Base-by-base conservation (phyloP, 202 grass and related monocot species). In the Carex sylvatica region DNA sequence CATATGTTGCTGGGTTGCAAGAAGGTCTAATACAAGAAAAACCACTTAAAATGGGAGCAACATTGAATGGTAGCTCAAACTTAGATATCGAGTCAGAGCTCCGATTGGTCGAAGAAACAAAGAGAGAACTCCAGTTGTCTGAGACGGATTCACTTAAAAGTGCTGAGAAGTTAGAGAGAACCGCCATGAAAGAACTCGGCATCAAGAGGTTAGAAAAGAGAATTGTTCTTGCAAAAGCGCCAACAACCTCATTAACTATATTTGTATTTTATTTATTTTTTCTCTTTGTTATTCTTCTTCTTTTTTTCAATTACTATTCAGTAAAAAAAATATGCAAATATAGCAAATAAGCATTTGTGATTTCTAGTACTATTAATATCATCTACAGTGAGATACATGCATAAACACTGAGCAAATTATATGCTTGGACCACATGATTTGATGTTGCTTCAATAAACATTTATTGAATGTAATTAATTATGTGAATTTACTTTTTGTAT, bases 51-150 rank as follows among this genome's bases (percentile, higher is more conserved):
- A 85, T 87, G 23, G 94, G 89, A 4, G 70, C 84, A 70, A 78
- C 88, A 4, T 84, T 94, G 42, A 68, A 78, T 9, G 87, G 85
- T 55, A 86, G 85, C 72, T 51, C 60, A 10, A 68, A 78, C 71
- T 82, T 97, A 15, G 94, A 97, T 81, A 84, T 97, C 26, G 89
- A 97, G 33, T 68, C 84, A 9, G 94, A 97, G 85, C 82, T 97
- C 9, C 44, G 40, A 24, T 85, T 97, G 46, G 91, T 78, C 22
- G 52, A 72, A 36, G 81, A 87, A 76, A 72, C 65, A 79, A 93
- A 90, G 86, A 83, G 42, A 8, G 70, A 74, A 18, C 69, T 92
- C 51, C 44, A 82, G 54, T 69, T 53, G 15, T 64, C 61, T 14
- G 63, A 69, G 47, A 66, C 63, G 8, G 65, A 80, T 40, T 47